Evolutionary conservation across 2,329 filamentous ascomycete species (phyloP).

Genomic region (Macroventuria anomochaeta): DNA sequence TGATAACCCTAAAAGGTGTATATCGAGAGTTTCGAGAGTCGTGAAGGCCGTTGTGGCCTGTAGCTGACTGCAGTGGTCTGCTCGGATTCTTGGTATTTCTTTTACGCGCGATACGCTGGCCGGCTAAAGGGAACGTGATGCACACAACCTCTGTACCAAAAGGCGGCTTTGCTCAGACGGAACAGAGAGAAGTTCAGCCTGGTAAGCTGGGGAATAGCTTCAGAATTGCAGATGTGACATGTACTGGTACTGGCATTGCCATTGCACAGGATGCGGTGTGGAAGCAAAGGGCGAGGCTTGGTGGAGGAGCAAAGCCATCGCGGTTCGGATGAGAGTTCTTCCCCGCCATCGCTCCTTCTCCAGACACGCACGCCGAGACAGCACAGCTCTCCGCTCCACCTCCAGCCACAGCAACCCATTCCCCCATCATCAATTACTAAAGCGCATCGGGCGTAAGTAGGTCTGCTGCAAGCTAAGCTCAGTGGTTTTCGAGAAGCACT

Average conservation of each 20-base stretch:
- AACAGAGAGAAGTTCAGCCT: not conserved
- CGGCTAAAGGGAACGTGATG: conserved; percentile 10
- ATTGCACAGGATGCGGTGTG: conserved; percentile 11
- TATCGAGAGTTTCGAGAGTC: not conserved
- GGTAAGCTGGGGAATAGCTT: not conserved
- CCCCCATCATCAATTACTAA: conserved; percentile 4
- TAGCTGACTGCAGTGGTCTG: not conserved
- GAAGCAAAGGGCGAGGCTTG: conserved; percentile 9
- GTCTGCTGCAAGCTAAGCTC: not conserved
- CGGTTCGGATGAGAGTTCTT: conserved; percentile 19
- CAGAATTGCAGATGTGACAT: not conserved
- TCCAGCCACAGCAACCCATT: conserved; percentile 7
- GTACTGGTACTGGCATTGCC: conserved; percentile 2
- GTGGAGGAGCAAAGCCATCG: conserved; percentile 2
- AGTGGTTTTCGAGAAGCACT: not conserved
- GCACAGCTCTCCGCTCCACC: conserved; percentile 7
- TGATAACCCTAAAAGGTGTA: not conserved
- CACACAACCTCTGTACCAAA: conserved; percentile 2
- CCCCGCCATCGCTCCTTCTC: conserved; percentile 14
- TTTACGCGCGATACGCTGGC: conserved; percentile 10
- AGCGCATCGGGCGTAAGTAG: not conserved
- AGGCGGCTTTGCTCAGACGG: not conserved
- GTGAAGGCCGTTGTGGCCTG: not conserved
- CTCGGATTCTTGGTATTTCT: conserved; percentile 5
- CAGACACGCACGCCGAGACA: conserved; percentile 8